Evolutionary conservation across 2,329 filamentous ascomycete genomes (phyloP).

Genomic region (Xylariaceae sp.): DNA sequence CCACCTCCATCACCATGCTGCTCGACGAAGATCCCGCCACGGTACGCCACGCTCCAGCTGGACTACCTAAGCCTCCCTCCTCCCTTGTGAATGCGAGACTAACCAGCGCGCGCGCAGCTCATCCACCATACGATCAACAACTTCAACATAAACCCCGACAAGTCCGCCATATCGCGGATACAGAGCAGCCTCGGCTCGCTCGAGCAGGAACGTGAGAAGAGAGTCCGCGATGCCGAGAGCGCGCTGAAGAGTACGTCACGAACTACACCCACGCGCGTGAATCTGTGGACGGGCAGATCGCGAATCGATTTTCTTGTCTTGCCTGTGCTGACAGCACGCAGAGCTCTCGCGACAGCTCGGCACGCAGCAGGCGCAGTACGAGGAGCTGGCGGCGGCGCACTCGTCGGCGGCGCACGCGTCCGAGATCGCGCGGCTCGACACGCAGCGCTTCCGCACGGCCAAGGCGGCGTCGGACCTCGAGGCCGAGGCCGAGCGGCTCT

Average conservation of each 20-base stretch:
- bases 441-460: constrained; percentile 88
- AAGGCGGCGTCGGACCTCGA: constrained; percentile 85
- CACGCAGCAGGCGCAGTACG: constrained; percentile 67
- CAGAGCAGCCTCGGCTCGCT: constrained; percentile 76
- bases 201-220: constrained; percentile 73
- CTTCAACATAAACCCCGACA: constrained; percentile 92
- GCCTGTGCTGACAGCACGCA: constrained; percentile 28
- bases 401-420: constrained; percentile 73
- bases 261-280: too few relatives aligned
- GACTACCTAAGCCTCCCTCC: too few relatives aligned
- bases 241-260: constrained; percentile 50
- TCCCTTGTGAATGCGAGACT: too few relatives aligned
- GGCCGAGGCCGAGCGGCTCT: constrained; percentile 89
- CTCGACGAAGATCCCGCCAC: constrained; percentile 89
- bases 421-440: constrained; percentile 80
- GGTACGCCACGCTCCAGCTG: constrained; percentile 53
- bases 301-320: too few relatives aligned
- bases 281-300: too few relatives aligned
- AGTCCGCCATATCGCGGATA: constrained; percentile 73
- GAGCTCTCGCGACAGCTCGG: constrained; percentile 68
- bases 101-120: constrained; percentile 49
- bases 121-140: constrained; percentile 88
- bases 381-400: constrained; percentile 66
- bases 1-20: constrained; percentile 68
- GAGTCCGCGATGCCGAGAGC: constrained; percentile 61